These are phyloP conservation scores for Aspergillus funiculosus DNA, from an alignment of 495 filamentous ascomycete genomes.

Conservation along the genomic window DNA sequence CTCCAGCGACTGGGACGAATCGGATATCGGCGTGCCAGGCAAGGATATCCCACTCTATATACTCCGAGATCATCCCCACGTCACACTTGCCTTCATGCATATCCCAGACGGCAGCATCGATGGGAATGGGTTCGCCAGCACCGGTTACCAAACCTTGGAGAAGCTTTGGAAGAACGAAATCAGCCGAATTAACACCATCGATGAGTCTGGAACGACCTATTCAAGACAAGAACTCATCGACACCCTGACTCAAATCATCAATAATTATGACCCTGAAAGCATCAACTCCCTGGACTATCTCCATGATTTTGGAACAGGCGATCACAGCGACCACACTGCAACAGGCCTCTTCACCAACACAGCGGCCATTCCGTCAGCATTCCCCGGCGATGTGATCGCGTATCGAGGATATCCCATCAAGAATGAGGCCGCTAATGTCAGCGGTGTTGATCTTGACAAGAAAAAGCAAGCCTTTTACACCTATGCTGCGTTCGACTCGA, in stretches of 20 bases:
- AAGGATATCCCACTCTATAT: slow-evolving; percentile 14
- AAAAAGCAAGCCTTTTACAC: slow-evolving; percentile 11
- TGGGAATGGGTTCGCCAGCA: slow-evolving; percentile 10
- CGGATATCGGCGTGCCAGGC: slow-evolving; percentile 3
- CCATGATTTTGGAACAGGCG: slow-evolving; percentile 8
- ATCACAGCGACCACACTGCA: slow-evolving; percentile 20
- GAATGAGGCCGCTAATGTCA: not conserved
- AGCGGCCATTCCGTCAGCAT: not conserved
- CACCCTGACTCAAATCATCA: slow-evolving; percentile 6
- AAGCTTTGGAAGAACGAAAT: slow-evolving; percentile 16
- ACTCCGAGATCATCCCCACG: slow-evolving; percentile 1
- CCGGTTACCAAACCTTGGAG: slow-evolving; percentile 13
- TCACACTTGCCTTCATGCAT: slow-evolving; percentile 18
- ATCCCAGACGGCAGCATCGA: slow-evolving; percentile 17
- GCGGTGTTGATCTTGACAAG: not conserved
- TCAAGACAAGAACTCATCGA: slow-evolving; percentile 10
- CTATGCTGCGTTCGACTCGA: slow-evolving; percentile 4
- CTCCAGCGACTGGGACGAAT: slow-evolving; percentile 11
- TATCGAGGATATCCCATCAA: slow-evolving; percentile 18
- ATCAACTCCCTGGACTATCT: slow-evolving; percentile 16
- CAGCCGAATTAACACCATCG: slow-evolving; percentile 2
- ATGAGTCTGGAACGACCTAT: slow-evolving; percentile 11
- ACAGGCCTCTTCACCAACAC: slow-evolving; percentile 9
- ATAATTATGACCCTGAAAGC: slow-evolving; percentile 11
- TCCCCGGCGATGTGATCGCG: slow-evolving; percentile 3